phyloP scores from a whole-genome alignment of 768 basidiomycete species.

The Panaeolus cyanescens region DNA sequence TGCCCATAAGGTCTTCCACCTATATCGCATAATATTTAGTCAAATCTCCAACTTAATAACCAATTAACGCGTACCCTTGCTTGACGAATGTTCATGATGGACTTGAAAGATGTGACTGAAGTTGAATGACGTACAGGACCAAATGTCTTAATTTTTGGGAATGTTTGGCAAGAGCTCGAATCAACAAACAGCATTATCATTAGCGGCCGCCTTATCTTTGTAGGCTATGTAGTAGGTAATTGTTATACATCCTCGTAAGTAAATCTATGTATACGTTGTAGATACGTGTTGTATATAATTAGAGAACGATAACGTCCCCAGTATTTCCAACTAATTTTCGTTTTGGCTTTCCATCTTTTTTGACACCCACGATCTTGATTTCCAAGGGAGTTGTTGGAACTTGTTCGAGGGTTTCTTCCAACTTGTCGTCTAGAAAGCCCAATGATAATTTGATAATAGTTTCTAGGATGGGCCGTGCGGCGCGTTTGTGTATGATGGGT shows the following conservation, averaged over 20 bases:
- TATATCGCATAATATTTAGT: conserved; percentile 27
- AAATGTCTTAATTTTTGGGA: not conserved
- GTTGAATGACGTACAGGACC: not conserved
- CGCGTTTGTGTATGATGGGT: conserved; percentile 37
- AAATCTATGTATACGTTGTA: not conserved
- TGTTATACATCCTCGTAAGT: not conserved
- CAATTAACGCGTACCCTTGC: conserved; percentile 34
- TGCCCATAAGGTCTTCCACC: conserved; percentile 88
- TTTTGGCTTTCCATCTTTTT: conserved; percentile 46
- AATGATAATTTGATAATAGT: conserved; percentile 38
- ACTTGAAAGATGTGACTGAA: not conserved
- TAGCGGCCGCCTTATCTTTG: not conserved
- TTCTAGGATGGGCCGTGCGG: conserved; percentile 34
- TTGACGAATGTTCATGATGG: conserved; percentile 46
- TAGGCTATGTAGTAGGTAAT: not conserved
- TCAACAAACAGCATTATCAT: not conserved
- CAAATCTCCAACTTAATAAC: not conserved
- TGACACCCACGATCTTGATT: conserved; percentile 39
- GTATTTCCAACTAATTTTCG: conserved; percentile 41
- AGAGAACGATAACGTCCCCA: conserved; percentile 46
- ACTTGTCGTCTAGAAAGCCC: conserved; percentile 41
- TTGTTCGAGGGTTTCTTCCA: conserved; percentile 34
- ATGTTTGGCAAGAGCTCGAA: not conserved
- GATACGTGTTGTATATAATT: conserved; percentile 7
- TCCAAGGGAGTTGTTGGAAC: conserved; percentile 38